Conservation (phyloP, 495 filamentous ascomycete species). For the Hypoxylon cercidicola region DNA sequence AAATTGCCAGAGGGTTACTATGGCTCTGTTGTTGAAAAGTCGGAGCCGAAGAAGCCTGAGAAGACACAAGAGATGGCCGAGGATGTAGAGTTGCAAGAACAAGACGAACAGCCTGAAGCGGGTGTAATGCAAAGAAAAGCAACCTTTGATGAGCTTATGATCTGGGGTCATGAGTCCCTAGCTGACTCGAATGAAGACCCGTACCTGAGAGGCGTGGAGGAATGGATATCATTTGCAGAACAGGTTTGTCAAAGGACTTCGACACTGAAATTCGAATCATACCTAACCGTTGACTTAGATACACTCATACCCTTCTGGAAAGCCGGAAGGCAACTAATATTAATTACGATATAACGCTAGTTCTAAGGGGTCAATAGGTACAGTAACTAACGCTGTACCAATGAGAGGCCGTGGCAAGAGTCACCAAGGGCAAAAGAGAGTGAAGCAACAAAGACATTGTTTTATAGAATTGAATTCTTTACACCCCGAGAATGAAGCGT, state of each 20-base stretch:
- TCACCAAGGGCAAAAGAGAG: too few species aligned
- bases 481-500: not conserved
- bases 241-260: slow-evolving; percentile 44
- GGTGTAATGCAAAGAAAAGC: slow-evolving; percentile 71
- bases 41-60: slow-evolving; percentile 45
- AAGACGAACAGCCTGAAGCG: slow-evolving; percentile 58
- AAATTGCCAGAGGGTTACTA: slow-evolving; percentile 79
- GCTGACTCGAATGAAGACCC: slow-evolving; percentile 62
- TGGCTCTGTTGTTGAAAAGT: slow-evolving; percentile 61
- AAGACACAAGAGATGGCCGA: slow-evolving; percentile 37
- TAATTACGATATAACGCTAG: not conserved
- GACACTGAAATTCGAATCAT: not conserved
- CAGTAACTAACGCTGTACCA: not conserved
- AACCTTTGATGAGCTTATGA: slow-evolving; percentile 78
- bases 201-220: slow-evolving; percentile 73
- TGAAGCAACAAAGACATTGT: too few species aligned
- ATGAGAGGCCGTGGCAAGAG: not conserved
- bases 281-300: slow-evolving; percentile 28
- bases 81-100: slow-evolving; percentile 53
- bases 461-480: too few species aligned
- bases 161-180: slow-evolving; percentile 81
- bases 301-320: slow-evolving; percentile 34
- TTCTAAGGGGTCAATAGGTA: not conserved
- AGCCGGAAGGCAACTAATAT: not conserved
- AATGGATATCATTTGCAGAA: slow-evolving; percentile 85